Percentiles rank a stretch among this genome's conserved stretches.
These are phyloP conservation scores for Vanilla planifolia DNA, from an alignment of 106 monocot species.

Conservation along the genomic window DNA sequence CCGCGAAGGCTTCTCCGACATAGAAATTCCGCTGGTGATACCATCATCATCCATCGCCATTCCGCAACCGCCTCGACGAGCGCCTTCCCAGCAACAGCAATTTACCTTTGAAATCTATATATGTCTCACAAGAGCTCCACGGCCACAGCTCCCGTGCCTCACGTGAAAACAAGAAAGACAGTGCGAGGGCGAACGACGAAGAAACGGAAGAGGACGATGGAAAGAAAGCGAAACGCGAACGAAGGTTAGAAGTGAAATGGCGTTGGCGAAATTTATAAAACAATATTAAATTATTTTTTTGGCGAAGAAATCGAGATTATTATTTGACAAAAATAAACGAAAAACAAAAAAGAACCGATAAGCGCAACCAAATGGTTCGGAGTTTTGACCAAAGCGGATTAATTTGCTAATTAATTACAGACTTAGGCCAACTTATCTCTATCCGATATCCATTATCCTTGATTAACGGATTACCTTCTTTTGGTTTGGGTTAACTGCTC, in stretches of 20 bases:
- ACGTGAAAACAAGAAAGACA: neutral
- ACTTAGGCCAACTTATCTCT: neutral
- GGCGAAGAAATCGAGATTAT: too few species aligned
- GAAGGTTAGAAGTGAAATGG: neutral
- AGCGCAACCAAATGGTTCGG: neutral
- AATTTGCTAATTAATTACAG: neutral
- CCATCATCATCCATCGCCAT: constrained; percentile 4
- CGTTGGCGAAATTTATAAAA: neutral
- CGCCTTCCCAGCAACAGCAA: too few species aligned
- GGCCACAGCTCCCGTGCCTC: neutral
- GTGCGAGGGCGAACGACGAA: too few species aligned
- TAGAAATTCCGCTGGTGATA: neutral
- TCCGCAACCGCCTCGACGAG: neutral
- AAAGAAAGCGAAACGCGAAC: neutral
- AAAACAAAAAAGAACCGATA: too few species aligned
- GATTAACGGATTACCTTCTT: too few species aligned
- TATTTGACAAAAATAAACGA: too few species aligned
- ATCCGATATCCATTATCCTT: too few species aligned
- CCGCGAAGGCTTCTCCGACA: constrained; percentile 2
- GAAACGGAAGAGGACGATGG: too few species aligned
- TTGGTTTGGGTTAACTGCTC: too few species aligned
- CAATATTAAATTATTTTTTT: neutral
- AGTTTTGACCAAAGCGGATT: neutral
- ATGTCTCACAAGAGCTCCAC: too few species aligned
- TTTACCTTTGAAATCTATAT: too few species aligned